Percentiles rank a stretch among this genome's conserved stretches.
These are phyloP conservation scores for Cutaneotrichosporon daszewskae DNA, from an alignment of 1,284 basidiomycete species.

Conservation along the genomic window DNA sequence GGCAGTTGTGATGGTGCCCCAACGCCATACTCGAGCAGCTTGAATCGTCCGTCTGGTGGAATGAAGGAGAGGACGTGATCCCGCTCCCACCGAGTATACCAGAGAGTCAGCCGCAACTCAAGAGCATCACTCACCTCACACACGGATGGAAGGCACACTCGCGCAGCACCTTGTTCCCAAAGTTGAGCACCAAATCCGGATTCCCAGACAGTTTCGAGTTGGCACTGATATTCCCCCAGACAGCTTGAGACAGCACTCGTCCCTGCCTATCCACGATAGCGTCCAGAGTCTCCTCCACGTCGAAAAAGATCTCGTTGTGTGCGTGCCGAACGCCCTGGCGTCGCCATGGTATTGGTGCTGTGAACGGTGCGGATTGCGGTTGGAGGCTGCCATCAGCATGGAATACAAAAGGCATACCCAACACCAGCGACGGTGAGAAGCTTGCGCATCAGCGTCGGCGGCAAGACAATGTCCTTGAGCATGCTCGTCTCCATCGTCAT, in stretches of 20 bases:
- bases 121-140: constrained; percentile 60
- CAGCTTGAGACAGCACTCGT: constrained; percentile 61
- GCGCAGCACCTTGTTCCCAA: constrained; percentile 68
- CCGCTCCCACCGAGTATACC: constrained; percentile 71
- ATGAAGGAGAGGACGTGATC: constrained; percentile 82
- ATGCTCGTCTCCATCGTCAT: constrained; percentile 90
- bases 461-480: constrained; percentile 83
- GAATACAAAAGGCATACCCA: constrained; percentile 39
- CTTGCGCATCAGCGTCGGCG: constrained; percentile 77
- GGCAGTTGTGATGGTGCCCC: constrained; percentile 55
- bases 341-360: constrained; percentile 91
- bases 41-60: constrained; percentile 88
- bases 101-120: constrained; percentile 38
- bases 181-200: constrained; percentile 75
- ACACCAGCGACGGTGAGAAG: constrained; percentile 60
- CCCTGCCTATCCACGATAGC: constrained; percentile 82
- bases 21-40: constrained; percentile 71
- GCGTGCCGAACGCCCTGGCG: constrained; percentile 76
- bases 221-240: constrained; percentile 73
- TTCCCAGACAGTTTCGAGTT: constrained; percentile 77
- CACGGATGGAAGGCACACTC: constrained; percentile 88
- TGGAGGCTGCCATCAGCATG: constrained; percentile 38
- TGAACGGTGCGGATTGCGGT: constrained; percentile 60
- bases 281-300: constrained; percentile 76
- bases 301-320: constrained; percentile 91